Evolutionary conservation across 139 green algal genomes (phyloP).

Genomic region (Picochlorum sp.): DNA sequence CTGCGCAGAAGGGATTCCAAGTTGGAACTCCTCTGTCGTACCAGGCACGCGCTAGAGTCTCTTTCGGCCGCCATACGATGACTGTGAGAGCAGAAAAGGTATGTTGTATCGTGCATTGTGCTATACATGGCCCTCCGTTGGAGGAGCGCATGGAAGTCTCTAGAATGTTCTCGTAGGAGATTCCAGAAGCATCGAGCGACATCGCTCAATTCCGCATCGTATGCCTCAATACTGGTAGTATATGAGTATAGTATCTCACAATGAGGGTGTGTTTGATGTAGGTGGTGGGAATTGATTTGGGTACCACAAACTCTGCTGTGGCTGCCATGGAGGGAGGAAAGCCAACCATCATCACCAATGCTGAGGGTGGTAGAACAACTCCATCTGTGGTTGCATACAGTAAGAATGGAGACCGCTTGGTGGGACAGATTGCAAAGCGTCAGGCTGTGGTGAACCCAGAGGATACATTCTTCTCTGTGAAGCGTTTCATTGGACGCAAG

Average conservation of each 20-base stretch:
- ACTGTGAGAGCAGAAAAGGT: constrained; percentile 7
- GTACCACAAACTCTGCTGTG: constrained; percentile 83
- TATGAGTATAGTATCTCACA: not conserved
- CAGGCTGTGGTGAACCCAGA: constrained; percentile 97
- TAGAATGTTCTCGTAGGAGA: not conserved
- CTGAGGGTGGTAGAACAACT: constrained; percentile 91
- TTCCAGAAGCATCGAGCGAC: too few relatives aligned
- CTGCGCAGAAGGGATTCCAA: constrained; percentile 4
- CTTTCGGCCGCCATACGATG: not conserved
- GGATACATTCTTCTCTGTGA: constrained; percentile 99
- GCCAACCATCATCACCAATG: constrained; percentile 96
- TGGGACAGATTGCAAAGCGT: constrained; percentile 98
- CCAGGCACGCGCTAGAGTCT: not conserved
- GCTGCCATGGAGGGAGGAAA: constrained; percentile 88
- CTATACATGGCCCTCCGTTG: not conserved
- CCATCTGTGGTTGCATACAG: constrained; percentile 97
- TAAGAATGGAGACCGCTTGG: constrained; percentile 91
- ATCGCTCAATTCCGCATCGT: too few relatives aligned
- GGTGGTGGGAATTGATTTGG: constrained; percentile 56
- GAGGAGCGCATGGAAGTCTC: not conserved
- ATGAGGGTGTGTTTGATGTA: constrained; percentile 1
- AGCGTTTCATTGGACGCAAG: constrained; percentile 96
- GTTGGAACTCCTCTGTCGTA: not conserved
- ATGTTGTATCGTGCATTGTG: not conserved
- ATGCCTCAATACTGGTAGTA: too few relatives aligned